Conservation (phyloP, 1,284 basidiomycete species). For the Papiliotrema nemorosa region DNA sequence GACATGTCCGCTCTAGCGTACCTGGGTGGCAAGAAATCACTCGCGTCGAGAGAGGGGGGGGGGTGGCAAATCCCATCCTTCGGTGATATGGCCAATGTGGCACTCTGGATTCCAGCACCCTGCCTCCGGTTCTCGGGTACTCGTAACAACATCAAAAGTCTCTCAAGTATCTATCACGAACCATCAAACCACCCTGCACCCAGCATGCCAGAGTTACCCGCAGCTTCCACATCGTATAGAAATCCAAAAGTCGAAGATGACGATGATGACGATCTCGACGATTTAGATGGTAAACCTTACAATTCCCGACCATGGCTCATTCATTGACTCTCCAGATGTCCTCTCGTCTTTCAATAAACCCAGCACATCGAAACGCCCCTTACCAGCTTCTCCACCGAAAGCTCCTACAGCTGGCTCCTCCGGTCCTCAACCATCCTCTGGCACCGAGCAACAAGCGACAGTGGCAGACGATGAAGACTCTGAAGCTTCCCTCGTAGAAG, state of each 20-base stretch:
- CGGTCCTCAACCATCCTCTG: neutral
- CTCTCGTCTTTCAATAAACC: slow-evolving; percentile 40
- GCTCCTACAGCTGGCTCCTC: slow-evolving; percentile 27
- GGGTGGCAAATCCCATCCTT: too few relatives aligned
- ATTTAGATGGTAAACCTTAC: slow-evolving; percentile 37
- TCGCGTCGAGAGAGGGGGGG: too few relatives aligned
- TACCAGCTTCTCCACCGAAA: slow-evolving; percentile 34
- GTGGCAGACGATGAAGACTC: slow-evolving; percentile 55
- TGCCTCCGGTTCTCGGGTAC: too few relatives aligned
- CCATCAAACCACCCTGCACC: neutral
- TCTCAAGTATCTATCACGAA: neutral
- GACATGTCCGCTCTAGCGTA: too few relatives aligned
- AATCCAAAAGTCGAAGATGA: slow-evolving; percentile 30
- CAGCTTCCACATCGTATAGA: neutral
- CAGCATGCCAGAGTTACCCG: neutral
- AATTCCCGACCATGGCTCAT: neutral
- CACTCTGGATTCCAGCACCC: too few relatives aligned
- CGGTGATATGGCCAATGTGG: too few relatives aligned
- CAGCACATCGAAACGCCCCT: slow-evolving; percentile 12
- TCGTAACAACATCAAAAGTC: too few relatives aligned
- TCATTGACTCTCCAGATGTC: slow-evolving; percentile 24
- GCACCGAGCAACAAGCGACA: neutral
- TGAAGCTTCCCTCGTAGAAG: slow-evolving; percentile 67
- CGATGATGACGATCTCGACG: slow-evolving; percentile 45
- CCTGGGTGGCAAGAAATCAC: too few relatives aligned